These are phyloP conservation scores for Adansonia digitata DNA, from an alignment of 345 rosid species.

Conservation along the genomic window DNA sequence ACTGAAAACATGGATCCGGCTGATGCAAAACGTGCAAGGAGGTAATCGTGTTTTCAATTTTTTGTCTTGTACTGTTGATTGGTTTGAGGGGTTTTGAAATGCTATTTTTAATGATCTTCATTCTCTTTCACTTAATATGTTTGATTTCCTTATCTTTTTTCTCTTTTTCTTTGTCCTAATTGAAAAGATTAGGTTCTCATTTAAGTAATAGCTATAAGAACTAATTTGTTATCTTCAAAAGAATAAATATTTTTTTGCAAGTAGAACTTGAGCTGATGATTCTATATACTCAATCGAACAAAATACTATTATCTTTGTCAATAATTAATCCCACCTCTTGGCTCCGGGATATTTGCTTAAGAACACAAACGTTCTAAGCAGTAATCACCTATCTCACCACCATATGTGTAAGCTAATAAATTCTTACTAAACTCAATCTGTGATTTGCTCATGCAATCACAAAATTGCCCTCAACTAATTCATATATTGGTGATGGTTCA, in stretches of 20 bases:
- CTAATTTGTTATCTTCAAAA: slow-evolving; percentile 7
- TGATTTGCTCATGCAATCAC: neutral
- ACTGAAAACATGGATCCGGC: slow-evolving; percentile 52
- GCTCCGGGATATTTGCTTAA: neutral
- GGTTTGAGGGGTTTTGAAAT: neutral
- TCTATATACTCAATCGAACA: neutral
- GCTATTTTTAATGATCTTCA: neutral
- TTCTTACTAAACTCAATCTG: neutral
- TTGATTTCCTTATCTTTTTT: neutral
- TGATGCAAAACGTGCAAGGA: slow-evolving; percentile 64
- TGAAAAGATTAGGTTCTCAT: neutral
- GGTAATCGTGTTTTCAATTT: slow-evolving; percentile 30
- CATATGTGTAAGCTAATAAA: neutral
- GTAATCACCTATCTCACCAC: neutral
- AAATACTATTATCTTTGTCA: neutral
- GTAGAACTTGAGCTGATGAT: neutral
- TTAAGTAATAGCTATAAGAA: neutral
- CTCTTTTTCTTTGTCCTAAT: neutral
- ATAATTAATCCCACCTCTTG: neutral
- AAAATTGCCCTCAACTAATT: neutral
- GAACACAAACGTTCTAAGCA: neutral
- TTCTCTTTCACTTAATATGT: neutral
- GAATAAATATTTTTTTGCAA: neutral
- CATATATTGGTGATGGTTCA: slow-evolving; percentile 27
- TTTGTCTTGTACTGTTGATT: neutral